Base-by-base conservation (phyloP, 2,329 filamentous ascomycete genomes). In the Colletotrichum shisoi region DNA sequence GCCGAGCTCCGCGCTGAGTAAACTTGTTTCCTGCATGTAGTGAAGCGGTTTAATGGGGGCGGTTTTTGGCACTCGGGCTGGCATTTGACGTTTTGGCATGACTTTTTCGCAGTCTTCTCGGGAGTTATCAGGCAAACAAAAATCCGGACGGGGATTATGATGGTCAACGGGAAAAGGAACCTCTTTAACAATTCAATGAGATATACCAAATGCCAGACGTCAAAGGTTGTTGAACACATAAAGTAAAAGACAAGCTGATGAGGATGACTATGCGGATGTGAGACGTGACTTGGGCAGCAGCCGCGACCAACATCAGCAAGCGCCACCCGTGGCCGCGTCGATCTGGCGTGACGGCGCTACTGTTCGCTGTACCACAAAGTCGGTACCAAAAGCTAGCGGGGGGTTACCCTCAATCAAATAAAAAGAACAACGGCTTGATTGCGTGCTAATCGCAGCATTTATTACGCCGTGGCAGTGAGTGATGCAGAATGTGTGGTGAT, bases 1-100 rank as follows among this genome's bases (percentile, higher is more conserved):
- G 89, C 91, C 79, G 86, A 91, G 83, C 86, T 97, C 77, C 87
- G 86, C 76, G 82, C 81, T 69, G 81, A 85, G 72, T 82, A 82
- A 76, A 45, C 34, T 63, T 68, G 34, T 57, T 49, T 27, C 37
- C 24, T 49, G 51, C 44, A 61, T 53, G 48, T 62, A 65, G 54
- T 31, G 44, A 46, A 46, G 58, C 67, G 54, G 58, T 60, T 59
- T 49, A 64, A 57, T 57, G n/a, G 11, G 11, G 21, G 51, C n/a
- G 51, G 51, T 21, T 39, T 53, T n/a, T 44, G 58, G 58, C 37
- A 58, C 31, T 19, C 48, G 56, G 56, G 31, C 52, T 24, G 60
- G 52, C 44, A 63, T 48, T 67, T 67, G 67, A 69, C 67, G 67
- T 69, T 63, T 63, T 61, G 67, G 63, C 67, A 63, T 59, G 63